These are phyloP conservation scores for Pseudocohnilembus persalinus DNA, from an alignment of 169 alveolate species.

Conservation along the genomic window DNA sequence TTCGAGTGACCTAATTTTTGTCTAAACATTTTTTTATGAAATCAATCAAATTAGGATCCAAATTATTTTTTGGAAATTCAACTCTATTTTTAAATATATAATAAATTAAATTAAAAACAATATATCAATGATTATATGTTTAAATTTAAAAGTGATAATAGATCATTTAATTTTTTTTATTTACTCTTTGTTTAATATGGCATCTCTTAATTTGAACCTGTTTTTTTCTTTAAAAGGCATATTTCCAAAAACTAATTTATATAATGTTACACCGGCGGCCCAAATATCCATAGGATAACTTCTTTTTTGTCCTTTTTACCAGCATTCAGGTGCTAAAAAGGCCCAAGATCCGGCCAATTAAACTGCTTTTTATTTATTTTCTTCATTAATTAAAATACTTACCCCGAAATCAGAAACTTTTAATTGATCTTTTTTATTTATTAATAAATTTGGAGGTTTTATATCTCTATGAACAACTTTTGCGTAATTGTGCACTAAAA, in stretches of 20 bases:
- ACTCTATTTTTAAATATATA: not conserved
- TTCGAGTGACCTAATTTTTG: not conserved
- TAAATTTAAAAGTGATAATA: no score
- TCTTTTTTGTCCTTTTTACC: not conserved
- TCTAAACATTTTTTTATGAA: slow-evolving; percentile 7
- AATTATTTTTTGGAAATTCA: not conserved
- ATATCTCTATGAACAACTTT: slow-evolving; percentile 59
- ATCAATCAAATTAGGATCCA: not conserved
- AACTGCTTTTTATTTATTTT: slow-evolving; percentile 17
- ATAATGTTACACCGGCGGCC: slow-evolving; percentile 80
- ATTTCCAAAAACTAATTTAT: slow-evolving; percentile 55
- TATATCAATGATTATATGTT: no score
- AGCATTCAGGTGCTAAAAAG: slow-evolving; percentile 54
- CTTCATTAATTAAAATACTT: slow-evolving; percentile 34
- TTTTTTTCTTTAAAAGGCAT: slow-evolving; percentile 69
- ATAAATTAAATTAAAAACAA: not conserved
- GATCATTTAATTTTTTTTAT: no score
- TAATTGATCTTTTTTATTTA: slow-evolving; percentile 47
- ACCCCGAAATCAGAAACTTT: slow-evolving; percentile 63
- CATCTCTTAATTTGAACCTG: slow-evolving; percentile 15
- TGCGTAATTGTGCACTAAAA: slow-evolving; percentile 55
- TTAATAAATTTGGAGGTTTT: slow-evolving; percentile 57
- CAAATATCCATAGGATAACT: slow-evolving; percentile 80
- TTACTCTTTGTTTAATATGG: slow-evolving; percentile 14
- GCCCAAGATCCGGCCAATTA: slow-evolving; percentile 55